phyloP scores from a whole-genome alignment of 2,329 filamentous ascomycete species.

The Periconia sp. region DNA sequence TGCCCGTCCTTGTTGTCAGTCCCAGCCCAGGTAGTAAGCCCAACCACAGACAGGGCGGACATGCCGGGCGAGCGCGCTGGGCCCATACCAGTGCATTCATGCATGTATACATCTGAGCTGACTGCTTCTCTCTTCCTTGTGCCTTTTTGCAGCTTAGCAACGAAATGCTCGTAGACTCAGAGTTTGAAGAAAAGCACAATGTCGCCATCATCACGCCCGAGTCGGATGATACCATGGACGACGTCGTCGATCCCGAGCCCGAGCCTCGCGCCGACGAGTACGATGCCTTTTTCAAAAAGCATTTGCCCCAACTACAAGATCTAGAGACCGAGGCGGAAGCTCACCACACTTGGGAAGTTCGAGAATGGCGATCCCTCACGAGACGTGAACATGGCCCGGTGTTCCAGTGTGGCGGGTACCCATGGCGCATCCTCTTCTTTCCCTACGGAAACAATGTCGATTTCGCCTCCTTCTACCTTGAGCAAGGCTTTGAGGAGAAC shows the following conservation, averaged over 20 bases:
- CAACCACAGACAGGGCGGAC: too few relatives aligned
- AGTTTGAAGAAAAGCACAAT: conserved; percentile 63
- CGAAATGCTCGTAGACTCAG: conserved; percentile 65
- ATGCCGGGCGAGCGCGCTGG: background rate
- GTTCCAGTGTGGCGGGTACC: conserved; percentile 83
- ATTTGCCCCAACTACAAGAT: conserved; percentile 76
- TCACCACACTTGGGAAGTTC: conserved; percentile 82
- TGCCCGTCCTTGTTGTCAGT: too few relatives aligned
- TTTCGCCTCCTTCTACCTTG: conserved; percentile 90
- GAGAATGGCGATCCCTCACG: conserved; percentile 73
- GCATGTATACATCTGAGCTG: background rate
- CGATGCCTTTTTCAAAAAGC: conserved; percentile 81
- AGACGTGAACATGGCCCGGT: conserved; percentile 85
- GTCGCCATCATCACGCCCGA: conserved; percentile 65
- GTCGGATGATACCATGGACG: conserved; percentile 59
- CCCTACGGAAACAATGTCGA: conserved; percentile 94
- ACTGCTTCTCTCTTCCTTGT: background rate
- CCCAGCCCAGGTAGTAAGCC: too few relatives aligned
- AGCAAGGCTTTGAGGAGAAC: conserved; percentile 83
- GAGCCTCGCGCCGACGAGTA: conserved; percentile 62
- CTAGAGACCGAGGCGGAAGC: conserved; percentile 77
- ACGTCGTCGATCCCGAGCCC: conserved; percentile 56
- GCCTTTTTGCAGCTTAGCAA: conserved; percentile 53
- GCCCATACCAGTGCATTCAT: background rate
- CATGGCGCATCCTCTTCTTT: conserved; percentile 96